A percentile compares a stretch with the other conserved stretches of the same genome.
Conservation (phyloP, 1,284 basidiomycete species). For the Rhodotorula sp. region DNA sequence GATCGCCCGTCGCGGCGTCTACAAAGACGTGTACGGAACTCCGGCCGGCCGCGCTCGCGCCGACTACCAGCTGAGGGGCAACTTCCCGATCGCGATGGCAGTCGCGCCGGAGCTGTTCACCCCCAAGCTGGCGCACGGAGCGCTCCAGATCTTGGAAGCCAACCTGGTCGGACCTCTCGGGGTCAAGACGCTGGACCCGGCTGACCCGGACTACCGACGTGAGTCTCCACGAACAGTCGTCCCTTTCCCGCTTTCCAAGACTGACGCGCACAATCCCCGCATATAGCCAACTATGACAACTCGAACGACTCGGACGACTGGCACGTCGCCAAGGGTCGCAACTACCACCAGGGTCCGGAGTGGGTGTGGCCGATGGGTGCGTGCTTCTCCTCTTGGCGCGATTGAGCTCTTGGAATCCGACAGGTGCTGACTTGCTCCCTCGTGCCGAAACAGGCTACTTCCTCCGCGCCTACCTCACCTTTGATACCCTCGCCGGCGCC, state of each 20-base stretch:
- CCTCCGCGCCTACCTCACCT: slow-evolving; percentile 83
- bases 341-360: slow-evolving; percentile 62
- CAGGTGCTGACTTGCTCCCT: slow-evolving; percentile 66
- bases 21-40: slow-evolving; percentile 95
- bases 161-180: slow-evolving; percentile 78
- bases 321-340: slow-evolving; percentile 81
- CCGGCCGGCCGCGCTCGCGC: slow-evolving; percentile 84
- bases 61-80: slow-evolving; percentile 72
- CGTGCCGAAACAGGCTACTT: slow-evolving; percentile 78
- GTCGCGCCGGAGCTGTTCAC: slow-evolving; percentile 95
- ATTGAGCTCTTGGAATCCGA: slow-evolving; percentile 55
- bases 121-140: slow-evolving; percentile 70
- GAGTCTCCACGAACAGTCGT: not conserved
- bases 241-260: not conserved
- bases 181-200: slow-evolving; percentile 88
- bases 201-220: slow-evolving; percentile 71
- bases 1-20: slow-evolving; percentile 89
- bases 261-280: not conserved
- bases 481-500: slow-evolving; percentile 63
- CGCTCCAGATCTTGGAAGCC: slow-evolving; percentile 72
- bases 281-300: slow-evolving; percentile 76
- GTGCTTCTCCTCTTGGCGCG: not conserved
- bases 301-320: slow-evolving; percentile 80
- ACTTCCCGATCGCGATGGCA: slow-evolving; percentile 76
- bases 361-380: slow-evolving; percentile 40